Evolutionary conservation across 306 rosid genomes (phyloP), one percentile per base, ranked within the genome.

Genomic region (Erythrophleum fordii): DNA sequence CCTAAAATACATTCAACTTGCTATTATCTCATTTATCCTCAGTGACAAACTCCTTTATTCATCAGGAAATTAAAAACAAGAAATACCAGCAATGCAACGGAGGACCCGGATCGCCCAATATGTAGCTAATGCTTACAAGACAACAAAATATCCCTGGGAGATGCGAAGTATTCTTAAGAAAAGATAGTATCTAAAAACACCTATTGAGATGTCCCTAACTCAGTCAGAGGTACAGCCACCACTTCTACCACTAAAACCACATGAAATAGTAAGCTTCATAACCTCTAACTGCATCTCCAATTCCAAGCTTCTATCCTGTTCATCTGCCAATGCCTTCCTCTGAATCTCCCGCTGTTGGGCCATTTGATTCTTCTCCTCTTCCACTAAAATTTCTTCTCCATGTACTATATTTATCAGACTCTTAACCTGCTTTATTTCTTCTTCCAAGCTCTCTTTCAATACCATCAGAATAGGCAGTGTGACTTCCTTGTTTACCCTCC

Each of bases 391-490:
- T 58, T 82, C 83, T 23, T 70, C 81, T 70, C 86, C 85, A n/a
- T 55, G 14, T 45, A 83, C 28, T 18, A 78, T 25, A 13, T 61
- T 86, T 66, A 83, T 69, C 72, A 83, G 44, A 80, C 42, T 35
- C 62, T 67, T 80, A 0, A 86, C 85, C 35, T 83, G 83, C 28
- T 44, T 73, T 1, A 83, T 39, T 79, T 86, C 84, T 56, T 77
- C 85, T 44, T 80, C 87, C 87, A 83, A 77, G 31, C 87, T 86
- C 55, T 75, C 83, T 68, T 86, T 86, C 49, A 86, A 48, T n/a
- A 73, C 72, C 62, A 51, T 77, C 78, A 83, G 53, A 23, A 84
- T 67, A 0, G 60, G 64, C 78, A 86, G 77, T 77, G 81, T 76
- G 0, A 28, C 44, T 49, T 86, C 87, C 37, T 73, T 60, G 23